Percentiles rank a stretch among this genome's conserved stretches.
Conservation (phyloP, 1,284 basidiomycete genomes). For the Pholiota adiposa region DNA sequence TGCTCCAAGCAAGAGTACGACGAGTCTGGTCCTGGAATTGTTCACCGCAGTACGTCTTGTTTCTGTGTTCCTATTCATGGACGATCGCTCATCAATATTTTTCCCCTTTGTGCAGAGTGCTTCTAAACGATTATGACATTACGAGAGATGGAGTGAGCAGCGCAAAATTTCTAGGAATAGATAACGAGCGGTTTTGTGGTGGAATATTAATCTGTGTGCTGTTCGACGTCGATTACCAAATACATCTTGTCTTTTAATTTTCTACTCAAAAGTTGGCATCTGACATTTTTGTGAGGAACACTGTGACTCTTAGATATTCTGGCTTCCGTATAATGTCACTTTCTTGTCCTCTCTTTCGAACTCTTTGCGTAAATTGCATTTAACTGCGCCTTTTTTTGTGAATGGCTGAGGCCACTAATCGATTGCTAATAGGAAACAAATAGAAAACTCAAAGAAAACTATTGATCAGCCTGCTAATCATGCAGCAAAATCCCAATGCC, state of each 20-base stretch:
- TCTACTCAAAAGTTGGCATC: not conserved
- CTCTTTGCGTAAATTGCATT: too few relatives aligned
- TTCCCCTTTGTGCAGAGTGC: conserved; percentile 57
- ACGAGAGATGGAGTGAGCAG: not conserved
- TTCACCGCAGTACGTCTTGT: conserved; percentile 71
- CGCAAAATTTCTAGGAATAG: conserved; percentile 1
- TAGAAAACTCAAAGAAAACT: too few relatives aligned
- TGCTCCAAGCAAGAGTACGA: conserved; percentile 94
- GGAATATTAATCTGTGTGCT: conserved; percentile 14
- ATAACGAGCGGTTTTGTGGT: not conserved
- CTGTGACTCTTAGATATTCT: not conserved
- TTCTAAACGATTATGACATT: conserved; percentile 28
- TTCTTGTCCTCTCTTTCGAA: too few relatives aligned
- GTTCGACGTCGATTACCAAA: conserved; percentile 12
- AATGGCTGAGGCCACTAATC: too few relatives aligned
- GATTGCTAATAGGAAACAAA: too few relatives aligned
- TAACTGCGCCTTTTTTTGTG: too few relatives aligned
- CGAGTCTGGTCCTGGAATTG: conserved; percentile 84
- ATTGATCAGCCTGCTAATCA: too few relatives aligned
- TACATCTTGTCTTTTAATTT: conserved; percentile 14
- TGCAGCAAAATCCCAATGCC: too few relatives aligned
- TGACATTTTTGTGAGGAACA: not conserved
- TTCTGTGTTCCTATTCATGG: not conserved
- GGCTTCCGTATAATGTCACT: not conserved
- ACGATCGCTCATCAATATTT: conserved; percentile 50